Percentiles rank a stretch among this genome's conserved stretches.
Evolutionary conservation across 305 asterid species (phyloP).

Genomic region (Lippia alba): DNA sequence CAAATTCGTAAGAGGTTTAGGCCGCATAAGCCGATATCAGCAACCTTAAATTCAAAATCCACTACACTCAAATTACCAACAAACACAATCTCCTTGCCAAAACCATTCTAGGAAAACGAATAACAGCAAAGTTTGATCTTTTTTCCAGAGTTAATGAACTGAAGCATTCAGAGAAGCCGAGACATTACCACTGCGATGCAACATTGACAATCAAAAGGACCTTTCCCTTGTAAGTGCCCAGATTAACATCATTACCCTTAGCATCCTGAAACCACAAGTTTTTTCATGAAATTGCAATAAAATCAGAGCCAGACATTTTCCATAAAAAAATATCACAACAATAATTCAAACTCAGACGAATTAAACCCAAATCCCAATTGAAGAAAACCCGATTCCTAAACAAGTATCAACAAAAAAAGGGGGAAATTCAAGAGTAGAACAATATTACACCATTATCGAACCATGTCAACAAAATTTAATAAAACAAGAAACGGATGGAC

Average conservation of each 20-base stretch:
- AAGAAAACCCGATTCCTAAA: background rate
- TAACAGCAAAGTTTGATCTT: too few species aligned
- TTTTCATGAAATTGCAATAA: constrained; percentile 20
- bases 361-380: background rate
- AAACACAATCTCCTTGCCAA: too few species aligned
- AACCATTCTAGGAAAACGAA: too few species aligned
- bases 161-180: constrained; percentile 22
- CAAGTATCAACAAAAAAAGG: background rate
- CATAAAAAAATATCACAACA: background rate
- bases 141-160: background rate
- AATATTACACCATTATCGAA: background rate
- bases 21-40: too few species aligned
- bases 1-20: too few species aligned
- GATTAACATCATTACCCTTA: constrained; percentile 72
- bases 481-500: background rate
- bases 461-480: background rate
- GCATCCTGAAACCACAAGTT: constrained; percentile 58
- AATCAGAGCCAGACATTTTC: background rate
- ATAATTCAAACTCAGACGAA: background rate
- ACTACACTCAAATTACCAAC: too few species aligned
- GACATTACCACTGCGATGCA: constrained; percentile 81
- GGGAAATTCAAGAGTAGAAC: too few species aligned
- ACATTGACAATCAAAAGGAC: constrained; percentile 81
- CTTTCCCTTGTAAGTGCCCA: constrained; percentile 72
- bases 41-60: too few species aligned